These are phyloP conservation scores for Paramecium biaurelia DNA, from an alignment of 73 alveolate genomes.

Conservation along the genomic window DNA sequence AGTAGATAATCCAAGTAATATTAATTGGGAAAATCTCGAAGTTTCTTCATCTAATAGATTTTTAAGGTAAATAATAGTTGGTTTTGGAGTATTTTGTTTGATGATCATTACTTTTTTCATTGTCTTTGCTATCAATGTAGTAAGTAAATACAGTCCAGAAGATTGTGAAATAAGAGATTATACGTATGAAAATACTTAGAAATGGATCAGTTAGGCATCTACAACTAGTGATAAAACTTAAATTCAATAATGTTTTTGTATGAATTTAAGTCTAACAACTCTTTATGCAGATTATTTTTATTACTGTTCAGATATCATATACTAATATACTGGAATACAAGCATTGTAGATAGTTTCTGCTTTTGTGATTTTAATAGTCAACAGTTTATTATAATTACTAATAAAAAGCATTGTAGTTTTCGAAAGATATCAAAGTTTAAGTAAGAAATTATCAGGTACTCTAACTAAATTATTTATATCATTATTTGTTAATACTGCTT, in stretches of 20 bases:
- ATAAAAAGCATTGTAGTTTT: slow-evolving; percentile 17
- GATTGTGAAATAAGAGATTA: slow-evolving; percentile 13
- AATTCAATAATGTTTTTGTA: slow-evolving; percentile 50
- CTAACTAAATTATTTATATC: slow-evolving; percentile 57
- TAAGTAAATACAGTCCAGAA: slow-evolving; percentile 20
- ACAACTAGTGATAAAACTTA: neutral
- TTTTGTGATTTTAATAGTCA: slow-evolving; percentile 50
- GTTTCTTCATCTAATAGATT: slow-evolving; percentile 30
- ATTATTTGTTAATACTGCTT: slow-evolving; percentile 63
- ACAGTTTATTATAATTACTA: slow-evolving; percentile 44
- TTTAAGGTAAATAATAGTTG: slow-evolving; percentile 18
- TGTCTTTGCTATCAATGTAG: slow-evolving; percentile 47
- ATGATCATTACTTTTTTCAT: slow-evolving; percentile 46
- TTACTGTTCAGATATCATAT: slow-evolving; percentile 49
- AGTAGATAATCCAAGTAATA: slow-evolving; percentile 68
- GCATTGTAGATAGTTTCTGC: slow-evolving; percentile 48
- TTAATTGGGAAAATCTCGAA: slow-evolving; percentile 69
- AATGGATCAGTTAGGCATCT: neutral
- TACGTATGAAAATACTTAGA: neutral
- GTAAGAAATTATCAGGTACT: neutral
- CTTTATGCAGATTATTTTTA: slow-evolving; percentile 5
- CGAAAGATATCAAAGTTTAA: slow-evolving; percentile 59
- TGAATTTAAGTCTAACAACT: slow-evolving; percentile 14
- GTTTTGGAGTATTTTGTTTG: slow-evolving; percentile 43
- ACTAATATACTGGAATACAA: neutral